These are phyloP conservation scores for Aspergillus neotritici DNA, from an alignment of 2,329 filamentous ascomycete genomes.

Conservation along the genomic window DNA sequence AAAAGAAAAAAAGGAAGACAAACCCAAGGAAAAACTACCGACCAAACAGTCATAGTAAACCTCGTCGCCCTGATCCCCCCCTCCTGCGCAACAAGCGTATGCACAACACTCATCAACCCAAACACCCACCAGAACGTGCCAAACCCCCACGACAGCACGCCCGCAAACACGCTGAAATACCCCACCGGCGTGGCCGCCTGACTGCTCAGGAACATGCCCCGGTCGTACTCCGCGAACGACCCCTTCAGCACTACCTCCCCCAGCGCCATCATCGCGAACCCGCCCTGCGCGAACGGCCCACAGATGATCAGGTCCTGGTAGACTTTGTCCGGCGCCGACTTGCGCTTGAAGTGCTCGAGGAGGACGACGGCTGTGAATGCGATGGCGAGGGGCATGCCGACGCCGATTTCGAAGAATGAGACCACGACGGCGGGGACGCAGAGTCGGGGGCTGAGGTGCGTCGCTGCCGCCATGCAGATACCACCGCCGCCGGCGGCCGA, in stretches of 20 bases:
- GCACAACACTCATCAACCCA: conserved; percentile 31
- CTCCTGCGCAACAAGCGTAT: conserved; percentile 20
- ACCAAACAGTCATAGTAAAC: conserved; percentile 32
- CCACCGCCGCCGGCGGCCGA: conserved; percentile 36
- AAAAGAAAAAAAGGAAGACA: conserved; percentile 9
- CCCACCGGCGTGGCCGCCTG: conserved; percentile 29
- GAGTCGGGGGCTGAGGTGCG: conserved; percentile 21
- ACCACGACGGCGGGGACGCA: conserved; percentile 39
- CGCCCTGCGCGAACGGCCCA: conserved; percentile 37
- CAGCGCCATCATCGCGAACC: conserved; percentile 37
- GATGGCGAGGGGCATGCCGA: conserved; percentile 29
- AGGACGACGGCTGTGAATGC: conserved; percentile 31
- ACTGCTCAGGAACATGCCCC: conserved; percentile 29
- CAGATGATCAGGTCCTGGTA: conserved; percentile 40
- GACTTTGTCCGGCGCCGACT: conserved; percentile 17
- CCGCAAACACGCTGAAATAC: conserved; percentile 33
- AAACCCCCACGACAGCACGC: conserved; percentile 37
- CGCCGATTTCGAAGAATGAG: conserved; percentile 36
- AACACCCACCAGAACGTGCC: conserved; percentile 42
- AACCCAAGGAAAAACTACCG: conserved; percentile 38
- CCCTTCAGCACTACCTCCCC: conserved; percentile 29
- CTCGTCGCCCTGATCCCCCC: conserved; percentile 15
- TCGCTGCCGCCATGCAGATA: conserved; percentile 25
- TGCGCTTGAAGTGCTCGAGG: conserved; percentile 25
- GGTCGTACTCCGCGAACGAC: conserved; percentile 30